Conservation (phyloP, 345 rosid species). For the Arabidopsis arenosa region DNA sequence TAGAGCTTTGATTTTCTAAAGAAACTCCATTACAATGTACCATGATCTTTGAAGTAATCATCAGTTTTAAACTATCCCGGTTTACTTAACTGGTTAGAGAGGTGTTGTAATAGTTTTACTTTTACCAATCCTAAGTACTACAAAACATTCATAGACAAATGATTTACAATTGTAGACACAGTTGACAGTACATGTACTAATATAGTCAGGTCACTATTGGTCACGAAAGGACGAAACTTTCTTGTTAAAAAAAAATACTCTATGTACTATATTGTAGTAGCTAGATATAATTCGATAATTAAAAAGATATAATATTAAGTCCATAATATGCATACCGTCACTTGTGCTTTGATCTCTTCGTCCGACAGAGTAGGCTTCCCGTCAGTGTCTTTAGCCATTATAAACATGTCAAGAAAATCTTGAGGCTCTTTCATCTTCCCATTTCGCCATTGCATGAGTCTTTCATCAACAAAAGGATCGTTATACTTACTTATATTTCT, state of each 20-base stretch:
- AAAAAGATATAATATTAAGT: too few relatives aligned
- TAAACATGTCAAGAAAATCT: slow-evolving; percentile 54
- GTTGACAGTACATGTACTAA: neutral
- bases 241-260: too few relatives aligned
- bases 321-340: slow-evolving; percentile 36
- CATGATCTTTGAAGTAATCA: too few relatives aligned
- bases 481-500: slow-evolving; percentile 50
- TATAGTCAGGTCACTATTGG: neutral
- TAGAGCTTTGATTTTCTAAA: neutral
- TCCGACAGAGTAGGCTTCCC: slow-evolving; percentile 48
- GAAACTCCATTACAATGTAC: neutral
- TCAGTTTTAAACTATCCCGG: too few relatives aligned
- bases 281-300: neutral
- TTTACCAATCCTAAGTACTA: neutral
- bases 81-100: too few relatives aligned
- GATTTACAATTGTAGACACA: neutral
- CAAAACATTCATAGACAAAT: neutral
- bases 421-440: slow-evolving; percentile 41
- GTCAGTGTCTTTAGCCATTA: slow-evolving; percentile 36
- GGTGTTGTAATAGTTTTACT: too few relatives aligned
- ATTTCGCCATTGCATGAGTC: slow-evolving; percentile 51
- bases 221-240: neutral
- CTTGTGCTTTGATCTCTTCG: slow-evolving; percentile 62
- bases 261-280: neutral
- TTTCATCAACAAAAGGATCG: slow-evolving; percentile 55